These are phyloP conservation scores for Phytophthora pinifolia DNA, from an alignment of 352 stramenopile genomes.

Conservation along the genomic window DNA sequence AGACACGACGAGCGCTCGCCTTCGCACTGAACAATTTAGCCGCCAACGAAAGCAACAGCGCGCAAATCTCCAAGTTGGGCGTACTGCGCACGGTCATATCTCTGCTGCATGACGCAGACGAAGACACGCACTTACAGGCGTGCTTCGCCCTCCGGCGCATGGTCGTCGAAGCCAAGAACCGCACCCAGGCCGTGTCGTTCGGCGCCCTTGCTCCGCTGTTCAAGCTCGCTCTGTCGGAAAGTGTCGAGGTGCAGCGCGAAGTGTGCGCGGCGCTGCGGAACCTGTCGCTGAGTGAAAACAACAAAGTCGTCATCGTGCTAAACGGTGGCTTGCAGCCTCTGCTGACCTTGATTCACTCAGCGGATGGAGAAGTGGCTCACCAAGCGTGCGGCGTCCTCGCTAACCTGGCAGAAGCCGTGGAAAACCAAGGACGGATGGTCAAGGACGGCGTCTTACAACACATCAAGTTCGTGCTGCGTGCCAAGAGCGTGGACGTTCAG, in stretches of 20 bases:
- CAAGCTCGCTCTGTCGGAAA: slow-evolving; percentile 77
- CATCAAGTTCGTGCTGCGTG: slow-evolving; percentile 94
- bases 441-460: slow-evolving; percentile 95
- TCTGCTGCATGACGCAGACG: slow-evolving; percentile 88
- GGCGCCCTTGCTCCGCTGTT: slow-evolving; percentile 91
- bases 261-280: slow-evolving; percentile 93
- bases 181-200: slow-evolving; percentile 92
- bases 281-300: slow-evolving; percentile 90
- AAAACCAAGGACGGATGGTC: slow-evolving; percentile 96
- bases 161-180: slow-evolving; percentile 89
- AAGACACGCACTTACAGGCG: slow-evolving; percentile 93
- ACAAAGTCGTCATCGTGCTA: slow-evolving; percentile 92
- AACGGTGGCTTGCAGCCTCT: slow-evolving; percentile 85
- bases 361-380: slow-evolving; percentile 91
- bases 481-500: slow-evolving; percentile 92
- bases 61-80: slow-evolving; percentile 83
- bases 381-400: slow-evolving; percentile 91
- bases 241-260: slow-evolving; percentile 92
- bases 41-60: slow-evolving; percentile 89
- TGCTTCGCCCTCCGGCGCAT: slow-evolving; percentile 93
- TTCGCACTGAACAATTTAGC: slow-evolving; percentile 96
- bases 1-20: slow-evolving; percentile 90
- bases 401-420: slow-evolving; percentile 92
- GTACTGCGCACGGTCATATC: slow-evolving; percentile 83
- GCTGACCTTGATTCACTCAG: slow-evolving; percentile 87